Evolutionary conservation across 1,284 basidiomycete species (phyloP), one percentile per base, ranked within the genome.

Genomic region (Ustilago tritici): DNA sequence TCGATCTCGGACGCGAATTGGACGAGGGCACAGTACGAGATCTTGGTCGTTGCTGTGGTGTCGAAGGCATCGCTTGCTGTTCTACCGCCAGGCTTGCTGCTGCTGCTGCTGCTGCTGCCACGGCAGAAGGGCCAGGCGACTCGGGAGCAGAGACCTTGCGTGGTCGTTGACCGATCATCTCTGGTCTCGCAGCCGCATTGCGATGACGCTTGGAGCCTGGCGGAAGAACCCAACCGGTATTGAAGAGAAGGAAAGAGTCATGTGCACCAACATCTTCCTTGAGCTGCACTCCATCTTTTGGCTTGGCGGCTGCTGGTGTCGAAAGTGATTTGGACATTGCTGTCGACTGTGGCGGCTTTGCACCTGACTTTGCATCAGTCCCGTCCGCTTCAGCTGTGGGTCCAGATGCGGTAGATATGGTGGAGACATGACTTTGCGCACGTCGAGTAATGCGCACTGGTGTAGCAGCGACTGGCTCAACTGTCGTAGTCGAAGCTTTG

Each of bases 171-270:
- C 63, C 75, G 23, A 69, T 65, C 65, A 70, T 65, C 43, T 70
- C 67, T 7, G 70, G 70, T 55, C 63, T 50, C 9, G 67, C 65
- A 36, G 65, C 59, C 1, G 47, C 49, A 9, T 36, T 62, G 14
- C 75, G 63, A 47, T 77, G 61, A 32, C 75, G 75, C 58, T 77
- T 77, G 28, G 75, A 61, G 4, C 92, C 93, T 10, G 91, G 88
- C 10, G 94, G 93, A 17, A 96, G 87, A 17, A 96, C 93, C 95
- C 95, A 97, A 2, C 95, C 95, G 23, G 89, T 88, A 76, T 97
- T 92, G 87, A 96, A 97, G 87, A 92, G 88, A 82, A 88, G 90
- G 89, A 96, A 97, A 43, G 92, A 92, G 63, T 90, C 90, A 73
- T 90, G 89, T 53, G 89, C 89, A 81, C 92, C 92, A 28, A 97